These are phyloP conservation scores for Solanum stenotomum DNA, from an alignment of 257 asterid genomes.

Conservation along the genomic window DNA sequence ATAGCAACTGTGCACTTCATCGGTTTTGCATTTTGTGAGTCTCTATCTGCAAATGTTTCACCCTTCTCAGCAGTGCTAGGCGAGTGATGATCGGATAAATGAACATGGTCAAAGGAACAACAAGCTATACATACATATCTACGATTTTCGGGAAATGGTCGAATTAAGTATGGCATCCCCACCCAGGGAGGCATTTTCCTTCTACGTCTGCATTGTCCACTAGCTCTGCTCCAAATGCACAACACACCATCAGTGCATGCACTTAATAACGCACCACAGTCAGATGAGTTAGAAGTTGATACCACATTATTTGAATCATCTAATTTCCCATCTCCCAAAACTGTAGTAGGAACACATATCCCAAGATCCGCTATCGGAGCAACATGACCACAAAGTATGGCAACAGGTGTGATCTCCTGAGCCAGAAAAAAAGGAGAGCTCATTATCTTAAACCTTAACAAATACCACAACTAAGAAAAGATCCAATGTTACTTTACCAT, in stretches of 20 bases:
- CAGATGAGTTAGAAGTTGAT: slow-evolving; percentile 26
- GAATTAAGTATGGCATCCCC: slow-evolving; percentile 68
- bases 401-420: slow-evolving; percentile 82
- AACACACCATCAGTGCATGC: slow-evolving; percentile 80
- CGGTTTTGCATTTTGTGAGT: slow-evolving; percentile 25
- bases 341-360: slow-evolving; percentile 64
- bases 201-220: slow-evolving; percentile 88
- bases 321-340: slow-evolving; percentile 36
- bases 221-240: slow-evolving; percentile 84
- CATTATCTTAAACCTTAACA: neutral
- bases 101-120: slow-evolving; percentile 27
- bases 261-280: slow-evolving; percentile 62
- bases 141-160: slow-evolving; percentile 49
- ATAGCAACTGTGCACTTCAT: slow-evolving; percentile 56
- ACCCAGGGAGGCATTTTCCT: slow-evolving; percentile 97
- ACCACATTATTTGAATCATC: slow-evolving; percentile 21
- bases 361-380: slow-evolving; percentile 72
- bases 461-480: neutral
- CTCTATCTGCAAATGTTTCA: slow-evolving; percentile 27
- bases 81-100: slow-evolving; percentile 23
- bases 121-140: slow-evolving; percentile 78
- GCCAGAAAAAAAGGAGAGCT: slow-evolving; percentile 7
- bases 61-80: slow-evolving; percentile 17
- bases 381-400: slow-evolving; percentile 91
- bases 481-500: neutral